Conservation (phyloP, 2,329 filamentous ascomycete genomes). For the Pseudomassariella vexata region DNA sequence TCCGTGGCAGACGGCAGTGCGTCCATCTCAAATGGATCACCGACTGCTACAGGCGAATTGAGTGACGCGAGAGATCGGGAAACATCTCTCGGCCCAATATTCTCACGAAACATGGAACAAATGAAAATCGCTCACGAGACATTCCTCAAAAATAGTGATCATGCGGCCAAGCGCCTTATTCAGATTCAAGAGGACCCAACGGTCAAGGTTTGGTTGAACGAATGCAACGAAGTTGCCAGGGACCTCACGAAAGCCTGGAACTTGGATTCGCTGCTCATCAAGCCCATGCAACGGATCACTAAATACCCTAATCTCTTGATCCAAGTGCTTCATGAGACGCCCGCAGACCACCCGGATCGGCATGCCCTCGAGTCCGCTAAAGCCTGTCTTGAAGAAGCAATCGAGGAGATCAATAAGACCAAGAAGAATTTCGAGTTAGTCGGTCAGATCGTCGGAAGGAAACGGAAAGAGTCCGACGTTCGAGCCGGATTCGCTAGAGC, state of each 20-base stretch:
- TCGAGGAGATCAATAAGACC: constrained; percentile 86
- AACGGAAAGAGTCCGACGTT: constrained; percentile 84
- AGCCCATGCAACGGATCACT: constrained; percentile 89
- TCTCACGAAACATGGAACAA: constrained; percentile 50
- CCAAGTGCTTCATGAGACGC: constrained; percentile 73
- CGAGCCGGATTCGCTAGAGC: constrained; percentile 80
- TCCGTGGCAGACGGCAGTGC: constrained; percentile 29
- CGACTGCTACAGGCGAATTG: constrained; percentile 32
- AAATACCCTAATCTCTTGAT: constrained; percentile 88
- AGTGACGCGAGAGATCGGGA: constrained; percentile 48
- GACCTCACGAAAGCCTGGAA: constrained; percentile 94
- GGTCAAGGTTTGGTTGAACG: constrained; percentile 79
- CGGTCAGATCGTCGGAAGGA: constrained; percentile 78
- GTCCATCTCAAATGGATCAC: constrained; percentile 21
- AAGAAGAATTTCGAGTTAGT: constrained; percentile 94
- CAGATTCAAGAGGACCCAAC: constrained; percentile 58
- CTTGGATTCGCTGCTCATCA: constrained; percentile 91
- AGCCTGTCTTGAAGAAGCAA: constrained; percentile 55
- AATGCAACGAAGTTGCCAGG: constrained; percentile 87
- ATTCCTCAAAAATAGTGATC: constrained; percentile 58
- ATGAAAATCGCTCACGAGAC: constrained; percentile 58
- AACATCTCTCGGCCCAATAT: constrained; percentile 47
- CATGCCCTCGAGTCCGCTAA: constrained; percentile 52
- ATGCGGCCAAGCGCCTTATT: constrained; percentile 54
- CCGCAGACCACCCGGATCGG: constrained; percentile 77